Evolutionary conservation across 2,329 filamentous ascomycete genomes (phyloP).

Genomic region (Fusarium begoniae): DNA sequence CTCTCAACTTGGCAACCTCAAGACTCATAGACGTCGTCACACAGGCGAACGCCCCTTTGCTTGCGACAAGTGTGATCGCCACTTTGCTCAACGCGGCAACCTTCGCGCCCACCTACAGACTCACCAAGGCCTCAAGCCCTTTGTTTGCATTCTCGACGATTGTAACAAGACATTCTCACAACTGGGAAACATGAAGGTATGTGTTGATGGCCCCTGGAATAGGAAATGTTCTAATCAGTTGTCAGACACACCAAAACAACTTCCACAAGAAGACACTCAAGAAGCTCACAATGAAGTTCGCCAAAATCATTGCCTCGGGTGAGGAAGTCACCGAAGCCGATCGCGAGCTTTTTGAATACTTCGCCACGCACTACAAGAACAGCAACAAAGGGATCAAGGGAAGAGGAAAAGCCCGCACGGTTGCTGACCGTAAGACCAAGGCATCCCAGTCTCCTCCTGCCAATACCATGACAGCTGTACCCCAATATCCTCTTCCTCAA

Average conservation of each 20-base stretch:
- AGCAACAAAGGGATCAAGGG: conserved; percentile 99
- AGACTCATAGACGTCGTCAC: conserved; percentile 89
- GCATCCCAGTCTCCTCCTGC: conserved; percentile 38
- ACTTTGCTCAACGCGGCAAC: conserved; percentile 87
- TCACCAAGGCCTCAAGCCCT: conserved; percentile 80
- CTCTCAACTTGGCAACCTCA: conserved; percentile 90
- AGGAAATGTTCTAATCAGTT: conserved; percentile 3
- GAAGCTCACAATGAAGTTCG: conserved; percentile 75
- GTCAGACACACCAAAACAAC: conserved; percentile 88
- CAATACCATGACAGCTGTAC: conserved; percentile 15
- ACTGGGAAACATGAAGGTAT: conserved; percentile 88
- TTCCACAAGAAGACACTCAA: conserved; percentile 83
- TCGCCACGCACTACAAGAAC: conserved; percentile 91
- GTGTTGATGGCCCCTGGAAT: conserved; percentile 4
- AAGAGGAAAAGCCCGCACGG: conserved; percentile 83
- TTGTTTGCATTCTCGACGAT: conserved; percentile 80
- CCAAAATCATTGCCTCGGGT: conserved; percentile 64
- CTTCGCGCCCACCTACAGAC: conserved; percentile 85
- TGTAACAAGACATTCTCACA: conserved; percentile 92
- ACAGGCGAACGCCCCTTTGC: conserved; percentile 86
- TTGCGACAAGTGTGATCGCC: conserved; percentile 82
- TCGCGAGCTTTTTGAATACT: conserved; percentile 83
- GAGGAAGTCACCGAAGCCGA: conserved; percentile 69
- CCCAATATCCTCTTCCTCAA: conserved; percentile 42
- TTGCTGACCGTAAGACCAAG: conserved; percentile 52